Conservation (phyloP, 2,329 filamentous ascomycete genomes). For the Ophiognomonia clavigignenti-juglandacearum region DNA sequence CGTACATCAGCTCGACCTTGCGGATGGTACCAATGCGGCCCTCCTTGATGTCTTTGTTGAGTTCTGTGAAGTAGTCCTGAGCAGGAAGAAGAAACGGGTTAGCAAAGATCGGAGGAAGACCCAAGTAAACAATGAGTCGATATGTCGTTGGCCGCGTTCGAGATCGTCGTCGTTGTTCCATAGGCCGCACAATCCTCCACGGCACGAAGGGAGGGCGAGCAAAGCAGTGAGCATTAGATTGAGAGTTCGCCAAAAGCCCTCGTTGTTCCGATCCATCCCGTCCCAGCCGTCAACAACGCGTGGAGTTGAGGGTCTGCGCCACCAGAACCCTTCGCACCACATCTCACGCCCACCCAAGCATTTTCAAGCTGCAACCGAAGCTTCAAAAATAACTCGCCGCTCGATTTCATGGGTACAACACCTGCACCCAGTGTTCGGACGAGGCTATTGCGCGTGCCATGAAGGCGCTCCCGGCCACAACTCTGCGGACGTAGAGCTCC, state of each 20-base stretch:
- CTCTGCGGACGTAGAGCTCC: neutral
- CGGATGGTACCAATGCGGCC: slow-evolving; percentile 87
- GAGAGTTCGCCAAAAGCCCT: neutral
- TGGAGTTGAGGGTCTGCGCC: too few species aligned
- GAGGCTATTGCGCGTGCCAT: neutral
- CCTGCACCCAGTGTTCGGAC: neutral
- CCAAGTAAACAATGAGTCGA: slow-evolving; percentile 21
- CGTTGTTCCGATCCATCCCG: too few species aligned
- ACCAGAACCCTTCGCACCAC: too few species aligned
- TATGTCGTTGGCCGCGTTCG: slow-evolving; percentile 8
- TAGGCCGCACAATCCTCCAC: slow-evolving; percentile 16
- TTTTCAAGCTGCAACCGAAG: slow-evolving; percentile 1
- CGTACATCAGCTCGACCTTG: slow-evolving; percentile 86
- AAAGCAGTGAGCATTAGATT: slow-evolving; percentile 30
- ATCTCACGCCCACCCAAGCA: neutral
- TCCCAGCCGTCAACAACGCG: slow-evolving; percentile 18
- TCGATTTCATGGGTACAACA: neutral
- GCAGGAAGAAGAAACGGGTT: slow-evolving; percentile 58
- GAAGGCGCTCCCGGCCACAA: neutral
- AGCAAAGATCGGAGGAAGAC: slow-evolving; percentile 53
- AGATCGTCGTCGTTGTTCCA: slow-evolving; percentile 7
- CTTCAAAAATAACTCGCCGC: neutral
- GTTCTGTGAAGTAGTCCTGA: slow-evolving; percentile 78
- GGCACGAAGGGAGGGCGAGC: slow-evolving; percentile 25
- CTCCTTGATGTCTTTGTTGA: slow-evolving; percentile 25